Evolutionary conservation across 305 asterid species (phyloP), one percentile per base, ranked within the genome.

Genomic region (Fraxinus velutina): DNA sequence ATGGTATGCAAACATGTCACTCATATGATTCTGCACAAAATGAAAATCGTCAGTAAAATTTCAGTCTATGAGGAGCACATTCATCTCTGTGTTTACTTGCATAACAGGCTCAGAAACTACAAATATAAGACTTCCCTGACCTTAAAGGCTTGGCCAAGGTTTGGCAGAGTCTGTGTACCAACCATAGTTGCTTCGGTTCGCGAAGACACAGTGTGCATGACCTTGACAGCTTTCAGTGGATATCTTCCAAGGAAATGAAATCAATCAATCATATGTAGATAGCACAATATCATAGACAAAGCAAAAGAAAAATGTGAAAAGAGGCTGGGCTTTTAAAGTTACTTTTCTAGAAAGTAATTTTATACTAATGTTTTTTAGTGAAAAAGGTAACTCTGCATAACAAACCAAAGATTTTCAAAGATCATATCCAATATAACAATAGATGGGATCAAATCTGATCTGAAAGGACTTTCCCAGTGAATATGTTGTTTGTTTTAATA

Each of bases 1-100:
- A 92, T 95, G 99, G 88, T 86, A 94, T 55, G 98, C 99, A 88
- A 95, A 95, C 97, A 95, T 94, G 83, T 95, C 99, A 2, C 99
- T 95, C 98, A 92, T 95, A 78, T 92, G 99, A 80, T 95, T 95
- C 99, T 95, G 97, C 87, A 85, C 52, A 87, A 75, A 81, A 83
- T 42, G 83, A 79, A 79, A 77, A 37, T 66, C 52, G 47, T 12
- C 57, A 78, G 74, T 75, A 76, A 81, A 22, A 24, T 37, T n/a
- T 52, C 5, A 50, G 52, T 33, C 78, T 75, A 50, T 29, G 32
- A 76, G 78, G 71, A 70, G 52, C 34, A 33, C 2, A 73, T 30
- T 79, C 44, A 79, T n/a, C 64, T 52, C 9, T n/a, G 24, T 5
- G 80, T 66, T 75, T 66, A 21, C 32, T 60, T 19, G 30, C 30